Base-by-base conservation (phyloP, 805 yeast genomes). In the Saccharomycopsis javanensis region DNA sequence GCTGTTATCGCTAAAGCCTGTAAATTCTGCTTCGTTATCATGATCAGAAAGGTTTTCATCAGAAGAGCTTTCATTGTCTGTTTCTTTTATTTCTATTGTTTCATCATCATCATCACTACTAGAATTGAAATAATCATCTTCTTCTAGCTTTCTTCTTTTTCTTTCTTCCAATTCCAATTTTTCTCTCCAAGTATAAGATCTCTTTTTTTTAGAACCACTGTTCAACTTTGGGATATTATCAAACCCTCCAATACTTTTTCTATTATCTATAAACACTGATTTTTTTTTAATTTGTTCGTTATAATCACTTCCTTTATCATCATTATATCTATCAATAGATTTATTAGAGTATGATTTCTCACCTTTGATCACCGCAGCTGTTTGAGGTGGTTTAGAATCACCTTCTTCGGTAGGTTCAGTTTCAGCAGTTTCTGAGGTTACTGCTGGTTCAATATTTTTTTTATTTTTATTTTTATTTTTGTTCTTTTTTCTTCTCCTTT, bases 141-240 rank as follows among this genome's bases (percentile, higher is more conserved):
- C 88, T 51, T 83, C 88, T 3, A 65, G 56, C 31, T 75, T 71
- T 56, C 75, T 65, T 55, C 72, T 74, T 52, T 76, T 72, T 52
- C 70, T 71, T 48, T 79, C 80, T 53, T 73, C 76, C 53, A 65
- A 65, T 57, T 77, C 85, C 5, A 84, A 66, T 60, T 71, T 73
- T 42, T 77, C 75, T 65, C 84, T 80, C 97, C 97, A 90, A 48
- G 84, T 86, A 66, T 87, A 88, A 60, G 79, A 79, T 62, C 78
- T 80, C 67, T 78, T 81, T 28, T 65, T 61, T 2, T 71, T 61
- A 60, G 72, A 75, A 60, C 70, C 73, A 16, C 10, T 42, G 3
- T 10, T 8, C 6, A 80, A 75, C 54, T 78, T 79, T 37, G 78
- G 75, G 2, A 81, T 70, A 65, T 82, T 78, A 4, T 74, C 69